Conservation (phyloP, 2,329 filamentous ascomycete species). For the Fragosphaeria purpurea region DNA sequence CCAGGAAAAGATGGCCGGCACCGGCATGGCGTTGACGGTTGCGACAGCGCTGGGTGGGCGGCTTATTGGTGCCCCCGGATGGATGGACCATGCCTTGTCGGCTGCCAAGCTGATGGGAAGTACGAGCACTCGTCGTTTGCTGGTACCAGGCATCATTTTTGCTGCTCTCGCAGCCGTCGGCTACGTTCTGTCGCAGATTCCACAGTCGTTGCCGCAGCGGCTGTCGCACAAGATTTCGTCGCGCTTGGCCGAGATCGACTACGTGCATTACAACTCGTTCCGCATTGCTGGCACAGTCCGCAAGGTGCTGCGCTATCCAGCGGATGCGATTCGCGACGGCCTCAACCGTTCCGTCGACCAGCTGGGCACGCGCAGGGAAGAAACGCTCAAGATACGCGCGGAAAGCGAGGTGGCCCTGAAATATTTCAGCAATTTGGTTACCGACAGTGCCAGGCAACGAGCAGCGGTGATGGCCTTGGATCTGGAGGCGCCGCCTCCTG, state of each 20-base stretch:
- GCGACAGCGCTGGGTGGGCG: slow-evolving; percentile 76
- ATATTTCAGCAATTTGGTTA: slow-evolving; percentile 81
- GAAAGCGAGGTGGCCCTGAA: slow-evolving; percentile 83
- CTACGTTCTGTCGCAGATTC: slow-evolving; percentile 80
- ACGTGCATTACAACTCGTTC: slow-evolving; percentile 77
- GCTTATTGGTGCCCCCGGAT: slow-evolving; percentile 72
- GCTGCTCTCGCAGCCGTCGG: slow-evolving; percentile 64
- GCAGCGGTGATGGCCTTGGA: slow-evolving; percentile 41
- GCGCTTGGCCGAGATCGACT: slow-evolving; percentile 75
- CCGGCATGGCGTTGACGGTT: slow-evolving; percentile 87
- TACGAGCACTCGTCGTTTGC: slow-evolving; percentile 68
- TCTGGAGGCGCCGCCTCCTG: slow-evolving; percentile 29
- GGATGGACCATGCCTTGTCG: slow-evolving; percentile 79
- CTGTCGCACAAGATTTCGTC: slow-evolving; percentile 75
- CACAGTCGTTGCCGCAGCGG: slow-evolving; percentile 75
- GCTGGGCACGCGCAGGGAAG: slow-evolving; percentile 65
- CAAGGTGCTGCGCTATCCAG: slow-evolving; percentile 78
- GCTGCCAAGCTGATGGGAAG: slow-evolving; percentile 72
- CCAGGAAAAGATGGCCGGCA: slow-evolving; percentile 91
- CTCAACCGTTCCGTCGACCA: slow-evolving; percentile 81
- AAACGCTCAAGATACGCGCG: slow-evolving; percentile 68
- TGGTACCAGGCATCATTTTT: slow-evolving; percentile 69
- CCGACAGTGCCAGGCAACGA: slow-evolving; percentile 47
- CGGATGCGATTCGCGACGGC: slow-evolving; percentile 73
- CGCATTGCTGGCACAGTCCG: slow-evolving; percentile 81